Conservation (phyloP, 306 rosid genomes). For the Cyclanthera cordifolia region DNA sequence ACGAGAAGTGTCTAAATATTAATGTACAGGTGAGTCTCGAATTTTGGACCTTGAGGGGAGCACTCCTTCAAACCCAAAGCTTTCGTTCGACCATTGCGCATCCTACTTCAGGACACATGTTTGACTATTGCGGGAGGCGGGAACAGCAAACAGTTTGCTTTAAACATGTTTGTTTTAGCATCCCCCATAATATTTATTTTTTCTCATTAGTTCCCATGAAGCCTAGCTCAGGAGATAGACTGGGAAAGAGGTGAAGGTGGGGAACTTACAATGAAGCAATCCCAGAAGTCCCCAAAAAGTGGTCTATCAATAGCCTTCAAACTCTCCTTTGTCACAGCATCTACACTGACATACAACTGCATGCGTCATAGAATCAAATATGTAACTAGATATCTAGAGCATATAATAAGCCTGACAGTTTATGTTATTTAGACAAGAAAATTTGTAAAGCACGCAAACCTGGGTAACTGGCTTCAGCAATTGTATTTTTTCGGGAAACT, state of each 20-base stretch:
- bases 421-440: neutral
- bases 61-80: no score
- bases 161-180: neutral
- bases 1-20: no score
- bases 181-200: neutral
- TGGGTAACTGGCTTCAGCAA: slow-evolving; percentile 66
- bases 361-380: slow-evolving; percentile 19
- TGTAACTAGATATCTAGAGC: slow-evolving; percentile 8
- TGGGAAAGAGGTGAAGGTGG: neutral
- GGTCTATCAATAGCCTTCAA: slow-evolving; percentile 97
- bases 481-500: slow-evolving; percentile 85
- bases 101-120: neutral
- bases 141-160: neutral
- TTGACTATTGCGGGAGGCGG: neutral
- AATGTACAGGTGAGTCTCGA: no score
- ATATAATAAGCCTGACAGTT: slow-evolving; percentile 9
- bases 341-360: slow-evolving; percentile 95
- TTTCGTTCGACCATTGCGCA: no score
- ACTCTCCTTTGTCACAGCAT: slow-evolving; percentile 90
- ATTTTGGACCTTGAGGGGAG: no score
- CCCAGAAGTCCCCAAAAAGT: slow-evolving; percentile 98
- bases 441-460: slow-evolving; percentile 28
- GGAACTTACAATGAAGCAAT: slow-evolving; percentile 70
- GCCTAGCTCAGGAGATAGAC: neutral
- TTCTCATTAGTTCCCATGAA: neutral